Percentiles rank a stretch among this genome's conserved stretches.
These are phyloP conservation scores for Neohortaea acidophila DNA, from an alignment of 495 filamentous ascomycete genomes.

Conservation along the genomic window DNA sequence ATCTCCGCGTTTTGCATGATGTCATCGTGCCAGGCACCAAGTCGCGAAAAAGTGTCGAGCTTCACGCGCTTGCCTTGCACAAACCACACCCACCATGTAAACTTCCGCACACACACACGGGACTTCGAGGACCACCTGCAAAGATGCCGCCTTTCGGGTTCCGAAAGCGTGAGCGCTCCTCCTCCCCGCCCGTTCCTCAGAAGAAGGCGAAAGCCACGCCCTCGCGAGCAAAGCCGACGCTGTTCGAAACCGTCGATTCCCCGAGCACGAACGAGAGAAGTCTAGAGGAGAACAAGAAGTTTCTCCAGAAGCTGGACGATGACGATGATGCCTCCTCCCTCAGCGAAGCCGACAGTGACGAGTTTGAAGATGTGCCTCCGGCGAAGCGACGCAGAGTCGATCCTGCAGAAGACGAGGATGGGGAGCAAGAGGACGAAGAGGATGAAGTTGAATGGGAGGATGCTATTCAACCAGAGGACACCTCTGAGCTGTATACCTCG, in stretches of 20 bases:
- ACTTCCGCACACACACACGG: no score
- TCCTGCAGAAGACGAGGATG: constrained; percentile 19
- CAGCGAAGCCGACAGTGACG: constrained; percentile 42
- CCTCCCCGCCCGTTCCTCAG: constrained; percentile 18
- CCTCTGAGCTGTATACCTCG: constrained; percentile 8
- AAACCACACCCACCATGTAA: no score
- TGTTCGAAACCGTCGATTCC: constrained; percentile 57
- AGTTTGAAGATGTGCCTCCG: constrained; percentile 47
- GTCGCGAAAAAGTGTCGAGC: no score
- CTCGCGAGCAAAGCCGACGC: constrained; percentile 11
- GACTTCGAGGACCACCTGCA: no score
- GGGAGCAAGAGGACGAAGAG: constrained; percentile 33
- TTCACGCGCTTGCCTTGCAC: no score
- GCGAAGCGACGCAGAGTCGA: constrained; percentile 17
- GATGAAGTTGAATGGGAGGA: constrained; percentile 82
- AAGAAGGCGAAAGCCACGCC: constrained; percentile 4
- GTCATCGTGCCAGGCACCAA: no score
- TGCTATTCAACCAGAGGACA: constrained; percentile 40
- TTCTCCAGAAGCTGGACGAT: constrained; percentile 35
- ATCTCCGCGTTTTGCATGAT: no score
- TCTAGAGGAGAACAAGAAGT: constrained; percentile 34
- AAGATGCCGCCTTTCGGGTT: constrained; percentile 24
- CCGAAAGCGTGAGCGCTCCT: constrained; percentile 23
- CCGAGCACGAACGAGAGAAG: constrained; percentile 31
- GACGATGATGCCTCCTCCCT: constrained; percentile 41